Base-by-base conservation (phyloP, 208 protist genomes). In the Wallacemonas sp. region DNA sequence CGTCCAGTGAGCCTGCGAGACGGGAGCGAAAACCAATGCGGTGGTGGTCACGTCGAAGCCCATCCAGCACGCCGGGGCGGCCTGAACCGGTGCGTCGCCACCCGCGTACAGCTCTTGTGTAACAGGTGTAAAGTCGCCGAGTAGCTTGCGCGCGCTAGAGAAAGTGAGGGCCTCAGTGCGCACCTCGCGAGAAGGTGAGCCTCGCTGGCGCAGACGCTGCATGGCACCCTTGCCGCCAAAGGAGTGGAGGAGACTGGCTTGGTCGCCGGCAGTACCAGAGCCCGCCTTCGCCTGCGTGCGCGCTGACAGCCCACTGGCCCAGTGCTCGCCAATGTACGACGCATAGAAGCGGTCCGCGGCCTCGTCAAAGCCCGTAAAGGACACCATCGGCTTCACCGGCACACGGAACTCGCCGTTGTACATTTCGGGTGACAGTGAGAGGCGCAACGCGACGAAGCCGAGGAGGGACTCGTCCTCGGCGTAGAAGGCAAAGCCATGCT, bases 401-500 rank as follows among this genome's bases (percentile, higher is more conserved):
- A 92, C 12, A 17, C 45, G 34, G 30, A 86, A 82, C 66, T 88
- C 81, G 10, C 44, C 72, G n/a, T 24, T 33, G 39, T 27, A 36
- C 22, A 44, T 38, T 17, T 66, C 68, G 38, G n/a, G 54, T 37
- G 39, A 66, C 61, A 46, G 69, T 52, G 39, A 64, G 66, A 66
- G 85, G 24, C 77, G 80, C 37, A 93, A 67, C 4, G 74, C 67
- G 27, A 93, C 57, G 37, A 87, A 63, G 3, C 76, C 87, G 19
- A 93, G 24, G 3, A 81, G 33, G 0, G 41, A 10, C 9, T 77
- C 68, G 15, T 79, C 50, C 0, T 29, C 60, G n/a, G 71, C 53
- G 70, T 89, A 93, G 68, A 87, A 89, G 22, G 78, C 81, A 22
- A 93, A 74, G 41, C 72, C 87, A 54, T 93, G 87, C 59, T 93